Conservation (phyloP, 352 stramenopile species). For the Phytophthora aleatoria region DNA sequence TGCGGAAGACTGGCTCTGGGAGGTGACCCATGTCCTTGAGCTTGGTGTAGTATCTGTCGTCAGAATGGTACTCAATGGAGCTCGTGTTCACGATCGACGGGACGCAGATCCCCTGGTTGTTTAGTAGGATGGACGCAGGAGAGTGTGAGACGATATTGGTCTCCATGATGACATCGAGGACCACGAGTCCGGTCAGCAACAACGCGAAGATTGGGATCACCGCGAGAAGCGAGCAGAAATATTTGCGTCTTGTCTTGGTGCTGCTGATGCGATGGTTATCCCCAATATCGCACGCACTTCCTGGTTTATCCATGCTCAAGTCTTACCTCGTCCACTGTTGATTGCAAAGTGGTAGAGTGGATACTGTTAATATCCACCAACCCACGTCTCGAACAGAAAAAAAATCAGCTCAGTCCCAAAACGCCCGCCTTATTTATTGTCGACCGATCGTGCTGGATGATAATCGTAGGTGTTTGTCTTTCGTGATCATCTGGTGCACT, state of each 20-base stretch:
- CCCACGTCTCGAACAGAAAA: neutral
- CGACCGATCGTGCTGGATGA: no score
- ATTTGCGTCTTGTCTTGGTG: conserved; percentile 6
- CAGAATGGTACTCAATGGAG: conserved; percentile 6
- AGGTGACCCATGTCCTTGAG: conserved; percentile 5
- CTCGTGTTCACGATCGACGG: conserved; percentile 1
- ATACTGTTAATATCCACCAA: neutral
- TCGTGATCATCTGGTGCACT: no score
- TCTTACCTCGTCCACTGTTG: neutral
- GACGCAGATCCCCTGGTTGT: conserved; percentile 4
- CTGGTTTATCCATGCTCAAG: neutral
- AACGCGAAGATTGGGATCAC: conserved; percentile 2
- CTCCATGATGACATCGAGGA: conserved; percentile 14
- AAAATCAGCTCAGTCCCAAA: neutral
- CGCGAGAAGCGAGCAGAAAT: neutral
- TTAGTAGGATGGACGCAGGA: conserved; percentile 3
- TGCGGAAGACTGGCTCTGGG: conserved; percentile 23
- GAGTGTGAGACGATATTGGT: conserved; percentile 10
- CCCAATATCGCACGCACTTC: neutral
- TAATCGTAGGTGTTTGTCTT: no score
- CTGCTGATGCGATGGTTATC: neutral
- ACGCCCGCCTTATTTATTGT: neutral
- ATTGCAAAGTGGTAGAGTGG: no score
- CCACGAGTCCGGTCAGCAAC: conserved; percentile 8
- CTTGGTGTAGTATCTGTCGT: conserved; percentile 10